phyloP scores from a whole-genome alignment of 2,329 filamentous ascomycete species.

The Zasmidium cellare region DNA sequence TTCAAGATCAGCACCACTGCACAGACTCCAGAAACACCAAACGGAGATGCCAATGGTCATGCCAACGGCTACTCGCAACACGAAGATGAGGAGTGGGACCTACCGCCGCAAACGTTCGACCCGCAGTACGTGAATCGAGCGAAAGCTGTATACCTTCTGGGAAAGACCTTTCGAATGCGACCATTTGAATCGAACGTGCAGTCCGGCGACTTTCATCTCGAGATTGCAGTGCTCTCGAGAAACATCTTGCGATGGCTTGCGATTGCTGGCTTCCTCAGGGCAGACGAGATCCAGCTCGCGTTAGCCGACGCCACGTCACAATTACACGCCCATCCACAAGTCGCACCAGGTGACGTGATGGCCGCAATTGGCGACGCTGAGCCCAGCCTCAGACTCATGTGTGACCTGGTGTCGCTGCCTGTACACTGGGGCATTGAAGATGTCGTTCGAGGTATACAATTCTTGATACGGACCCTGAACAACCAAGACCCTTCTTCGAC shows the following conservation, averaged over 20 bases:
- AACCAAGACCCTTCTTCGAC: slow-evolving; percentile 25
- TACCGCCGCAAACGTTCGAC: slow-evolving; percentile 33
- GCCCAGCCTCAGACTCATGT: slow-evolving; percentile 65
- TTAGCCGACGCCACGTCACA: slow-evolving; percentile 21
- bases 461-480: slow-evolving; percentile 69
- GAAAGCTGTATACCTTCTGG: slow-evolving; percentile 59
- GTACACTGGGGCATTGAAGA: slow-evolving; percentile 67
- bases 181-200: background rate
- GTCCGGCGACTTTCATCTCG: slow-evolving; percentile 8
- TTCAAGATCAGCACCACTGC: slow-evolving; percentile 15
- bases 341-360: slow-evolving; percentile 59
- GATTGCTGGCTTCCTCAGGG: slow-evolving; percentile 52
- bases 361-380: slow-evolving; percentile 65
- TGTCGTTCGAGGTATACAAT: slow-evolving; percentile 64
- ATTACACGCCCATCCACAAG: slow-evolving; percentile 40
- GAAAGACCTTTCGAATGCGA: slow-evolving; percentile 47
- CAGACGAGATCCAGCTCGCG: slow-evolving; percentile 45
- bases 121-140: slow-evolving; percentile 59
- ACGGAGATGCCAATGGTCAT: background rate
- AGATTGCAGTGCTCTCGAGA: slow-evolving; percentile 34
- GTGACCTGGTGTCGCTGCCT: slow-evolving; percentile 61
- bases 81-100: slow-evolving; percentile 54
- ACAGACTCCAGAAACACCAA: background rate
- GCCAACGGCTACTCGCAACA: slow-evolving; percentile 4
- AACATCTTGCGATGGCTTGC: slow-evolving; percentile 62